Percentiles rank a stretch among this genome's conserved stretches.
Evolutionary conservation across 371 early-diverging fungal species (phyloP).

Genomic region (Syncephalastrum monosporum): DNA sequence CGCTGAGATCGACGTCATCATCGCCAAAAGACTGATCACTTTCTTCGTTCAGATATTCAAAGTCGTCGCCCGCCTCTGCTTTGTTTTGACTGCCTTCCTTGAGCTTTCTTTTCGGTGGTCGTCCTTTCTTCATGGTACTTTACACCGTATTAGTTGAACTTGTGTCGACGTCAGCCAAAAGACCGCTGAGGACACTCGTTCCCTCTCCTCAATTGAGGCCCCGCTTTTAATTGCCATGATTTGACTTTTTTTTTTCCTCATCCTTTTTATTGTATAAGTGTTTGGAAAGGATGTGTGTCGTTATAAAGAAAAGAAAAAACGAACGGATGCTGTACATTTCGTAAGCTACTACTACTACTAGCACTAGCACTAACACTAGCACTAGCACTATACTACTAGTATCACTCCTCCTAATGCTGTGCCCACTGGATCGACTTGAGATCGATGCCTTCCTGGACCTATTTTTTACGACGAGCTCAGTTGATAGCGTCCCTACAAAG

Average conservation of each 20-base stretch:
- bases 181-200: too few species aligned
- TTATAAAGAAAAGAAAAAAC: not conserved
- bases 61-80: constrained; percentile 15
- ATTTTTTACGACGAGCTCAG: constrained; percentile 8
- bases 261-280: too few species aligned
- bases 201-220: too few species aligned
- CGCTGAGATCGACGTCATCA: constrained; percentile 21
- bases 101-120: constrained; percentile 17
- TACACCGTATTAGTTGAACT: too few species aligned
- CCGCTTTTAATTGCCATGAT: too few species aligned
- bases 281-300: not conserved
- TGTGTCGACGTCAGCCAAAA: too few species aligned
- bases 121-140: constrained; percentile 9
- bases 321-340: not conserved
- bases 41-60: constrained; percentile 22
- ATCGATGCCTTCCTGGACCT: constrained; percentile 90
- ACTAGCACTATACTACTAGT: too few species aligned
- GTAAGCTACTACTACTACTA: too few species aligned
- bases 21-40: constrained; percentile 30
- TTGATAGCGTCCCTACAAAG: not conserved
- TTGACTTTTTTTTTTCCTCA: too few species aligned
- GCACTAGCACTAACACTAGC: too few species aligned
- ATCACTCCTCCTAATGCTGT: constrained; percentile 64
- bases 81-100: constrained; percentile 3
- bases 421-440: constrained; percentile 91